These are phyloP conservation scores for Pyricularia grisea DNA, from an alignment of 2,329 filamentous ascomycete species.

Conservation along the genomic window DNA sequence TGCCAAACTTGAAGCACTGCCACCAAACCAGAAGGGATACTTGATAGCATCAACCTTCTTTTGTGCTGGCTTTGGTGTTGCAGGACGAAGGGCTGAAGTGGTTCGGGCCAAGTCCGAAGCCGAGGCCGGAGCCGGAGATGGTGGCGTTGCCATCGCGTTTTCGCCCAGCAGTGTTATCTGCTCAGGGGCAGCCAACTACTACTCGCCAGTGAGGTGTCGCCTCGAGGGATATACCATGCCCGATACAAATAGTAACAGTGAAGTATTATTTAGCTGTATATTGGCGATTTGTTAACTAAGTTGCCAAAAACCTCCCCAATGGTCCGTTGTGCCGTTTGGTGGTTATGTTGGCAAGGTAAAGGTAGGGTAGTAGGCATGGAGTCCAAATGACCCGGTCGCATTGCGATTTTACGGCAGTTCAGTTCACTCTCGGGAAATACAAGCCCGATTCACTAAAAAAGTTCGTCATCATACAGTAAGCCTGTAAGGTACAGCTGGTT, in stretches of 20 bases:
- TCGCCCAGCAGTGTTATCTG: not conserved
- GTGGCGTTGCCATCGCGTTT: constrained; percentile 9
- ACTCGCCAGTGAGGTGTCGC: not conserved
- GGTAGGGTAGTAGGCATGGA: not conserved
- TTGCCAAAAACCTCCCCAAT: not conserved
- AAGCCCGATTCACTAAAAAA: not conserved
- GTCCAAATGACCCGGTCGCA: not conserved
- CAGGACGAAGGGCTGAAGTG: constrained; percentile 11
- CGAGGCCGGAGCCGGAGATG: constrained; percentile 8
- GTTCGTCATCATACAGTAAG: not conserved
- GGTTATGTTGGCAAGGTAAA: not conserved
- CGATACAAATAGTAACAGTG: not conserved
- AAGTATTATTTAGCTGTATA: not conserved
- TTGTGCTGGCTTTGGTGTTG: constrained; percentile 6
- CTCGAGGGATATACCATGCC: not conserved
- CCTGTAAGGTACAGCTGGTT: not conserved
- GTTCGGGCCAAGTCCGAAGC: constrained; percentile 13
- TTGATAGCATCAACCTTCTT: constrained; percentile 32
- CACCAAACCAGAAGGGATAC: constrained; percentile 94
- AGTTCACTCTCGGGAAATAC: not conserved
- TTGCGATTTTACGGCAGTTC: not conserved
- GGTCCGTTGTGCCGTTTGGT: too few relatives aligned
- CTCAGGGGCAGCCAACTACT: not conserved
- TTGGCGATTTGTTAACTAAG: not conserved
- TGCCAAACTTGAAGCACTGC: constrained; percentile 85